phyloP scores from a whole-genome alignment of 371 early-diverging fungal genomes.

The Mortierella sp. region DNA sequence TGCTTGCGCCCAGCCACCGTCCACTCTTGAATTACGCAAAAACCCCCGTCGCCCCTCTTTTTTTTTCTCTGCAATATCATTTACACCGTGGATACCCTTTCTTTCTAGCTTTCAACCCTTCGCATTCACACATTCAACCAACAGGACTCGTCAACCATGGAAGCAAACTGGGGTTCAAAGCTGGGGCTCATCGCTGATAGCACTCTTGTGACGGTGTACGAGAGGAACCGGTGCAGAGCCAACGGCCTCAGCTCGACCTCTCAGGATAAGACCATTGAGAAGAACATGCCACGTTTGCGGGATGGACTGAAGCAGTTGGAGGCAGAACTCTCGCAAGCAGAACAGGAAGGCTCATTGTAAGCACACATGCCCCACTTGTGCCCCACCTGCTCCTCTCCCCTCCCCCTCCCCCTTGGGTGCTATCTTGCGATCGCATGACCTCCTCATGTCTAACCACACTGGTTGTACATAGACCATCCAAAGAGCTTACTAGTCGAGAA shows the following conservation, averaged over 20 bases:
- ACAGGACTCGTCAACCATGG: conserved; percentile 54
- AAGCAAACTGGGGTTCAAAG: conserved; percentile 63
- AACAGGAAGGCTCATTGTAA: conserved; percentile 67
- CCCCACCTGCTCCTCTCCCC: too few relatives aligned
- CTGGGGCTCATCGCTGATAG: conserved; percentile 71
- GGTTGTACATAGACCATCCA: conserved; percentile 58
- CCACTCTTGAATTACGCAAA: too few relatives aligned
- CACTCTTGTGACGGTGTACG: conserved; percentile 67
- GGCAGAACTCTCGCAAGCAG: conserved; percentile 68
- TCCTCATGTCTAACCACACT: background rate
- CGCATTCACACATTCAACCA: background rate
- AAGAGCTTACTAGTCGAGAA: conserved; percentile 60
- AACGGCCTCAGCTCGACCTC: conserved; percentile 68
- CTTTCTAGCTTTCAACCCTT: too few relatives aligned
- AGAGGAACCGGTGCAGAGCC: conserved; percentile 68
- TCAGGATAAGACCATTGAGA: conserved; percentile 66
- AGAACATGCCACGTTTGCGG: conserved; percentile 64
- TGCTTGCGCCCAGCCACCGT: too few relatives aligned
- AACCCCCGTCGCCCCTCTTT: too few relatives aligned
- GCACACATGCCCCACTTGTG: conserved; percentile 9
- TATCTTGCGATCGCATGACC: too few relatives aligned
- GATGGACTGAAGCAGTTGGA: conserved; percentile 69
- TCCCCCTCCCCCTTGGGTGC: too few relatives aligned
- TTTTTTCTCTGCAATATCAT: too few relatives aligned
- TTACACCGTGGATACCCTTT: too few relatives aligned